A percentile compares a stretch with the other conserved stretches of the same genome.
Conservation (phyloP, 1,284 basidiomycete species). For the Trichosporon sp. region DNA sequence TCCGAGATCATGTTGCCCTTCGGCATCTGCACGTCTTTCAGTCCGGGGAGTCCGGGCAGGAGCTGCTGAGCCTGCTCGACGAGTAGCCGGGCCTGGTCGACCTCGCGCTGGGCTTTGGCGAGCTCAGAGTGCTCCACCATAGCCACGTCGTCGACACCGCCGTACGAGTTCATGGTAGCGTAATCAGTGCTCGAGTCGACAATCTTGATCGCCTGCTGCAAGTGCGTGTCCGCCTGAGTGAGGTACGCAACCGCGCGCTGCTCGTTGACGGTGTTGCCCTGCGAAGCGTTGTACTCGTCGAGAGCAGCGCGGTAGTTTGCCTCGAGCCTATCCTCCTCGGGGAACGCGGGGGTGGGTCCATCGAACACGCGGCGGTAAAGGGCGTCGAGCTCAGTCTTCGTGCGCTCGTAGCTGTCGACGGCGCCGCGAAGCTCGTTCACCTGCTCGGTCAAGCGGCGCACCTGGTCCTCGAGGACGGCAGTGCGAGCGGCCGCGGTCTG, state of each 20-base stretch:
- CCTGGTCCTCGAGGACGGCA: conserved; percentile 30
- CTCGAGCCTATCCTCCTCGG: conserved; percentile 36
- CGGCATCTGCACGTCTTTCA: conserved; percentile 29
- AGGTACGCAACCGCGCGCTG: conserved; percentile 31
- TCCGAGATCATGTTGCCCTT: conserved; percentile 35
- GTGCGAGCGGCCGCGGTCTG: conserved; percentile 32
- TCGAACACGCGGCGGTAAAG: conserved; percentile 33
- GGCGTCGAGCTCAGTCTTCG: conserved; percentile 27
- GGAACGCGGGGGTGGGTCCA: conserved; percentile 34
- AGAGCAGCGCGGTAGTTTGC: conserved; percentile 17
- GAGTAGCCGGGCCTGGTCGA: conserved; percentile 34
- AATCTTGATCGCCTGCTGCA: conserved; percentile 21
- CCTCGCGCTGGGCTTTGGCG: conserved; percentile 33
- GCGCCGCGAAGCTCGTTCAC: conserved; percentile 25
- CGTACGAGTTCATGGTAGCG: conserved; percentile 22
- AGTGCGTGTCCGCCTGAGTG: conserved; percentile 25
- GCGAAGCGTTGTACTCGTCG: conserved; percentile 21
- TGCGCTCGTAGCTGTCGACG: conserved; percentile 26
- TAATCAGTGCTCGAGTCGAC: conserved; percentile 9
- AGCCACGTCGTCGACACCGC: conserved; percentile 19
- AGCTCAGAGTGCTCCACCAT: conserved; percentile 30
- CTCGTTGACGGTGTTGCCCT: conserved; percentile 33
- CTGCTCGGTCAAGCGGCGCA: conserved; percentile 22
- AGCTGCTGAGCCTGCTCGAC: conserved; percentile 36
- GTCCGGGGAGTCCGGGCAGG: conserved; percentile 30